Evolutionary conservation across 2,329 filamentous ascomycete species (phyloP), one percentile per base, ranked within the genome.

Genomic region (Scytalidium sp.): DNA sequence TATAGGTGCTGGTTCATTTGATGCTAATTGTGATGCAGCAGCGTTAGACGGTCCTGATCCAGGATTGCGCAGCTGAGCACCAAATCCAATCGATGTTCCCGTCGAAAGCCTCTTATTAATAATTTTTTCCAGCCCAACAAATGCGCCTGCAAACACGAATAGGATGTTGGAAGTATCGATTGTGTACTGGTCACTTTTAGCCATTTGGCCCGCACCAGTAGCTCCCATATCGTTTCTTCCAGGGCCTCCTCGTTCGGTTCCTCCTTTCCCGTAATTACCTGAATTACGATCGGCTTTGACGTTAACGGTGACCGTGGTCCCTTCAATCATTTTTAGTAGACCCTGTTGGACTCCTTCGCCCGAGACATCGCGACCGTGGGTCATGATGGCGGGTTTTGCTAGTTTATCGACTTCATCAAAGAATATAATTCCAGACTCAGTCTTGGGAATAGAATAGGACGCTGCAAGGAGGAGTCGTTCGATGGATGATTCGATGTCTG

Each of bases 381-480:
- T 64, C 56, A 64, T 61, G 32, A 92, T 87, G 65, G 94, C 93
- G 21, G 90, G 84, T 32, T 88, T 89, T 2, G 94, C 92, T 51
- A 97, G 92, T 71, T 99, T 99, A 74, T 99, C 94, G 49, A 99
- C 90, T 70, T 99, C 94, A 60, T 99, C 94, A 19, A 99, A 76
- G 49, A 96, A 94, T 43, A 99, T 90, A 49, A 99, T 97, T 4
- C 94, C 94, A 47, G 89, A 83, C 65, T 99, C 93, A 7, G 91
- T 87, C 48, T 87, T 84, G 51, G 84, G 83, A 22, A 94, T 82
- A 59, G 96, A 88, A 67, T 96, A 96, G 66, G 95, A 93, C 8
- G 93, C 85, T 51, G 95, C 91, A 49, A 95, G 88, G 9, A 99
- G 76, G 21, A 99, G 77, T 41, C 94, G 81, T 63, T 97, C 90